phyloP scores from a whole-genome alignment of 495 filamentous ascomycete genomes.

The Evernia prunastri region DNA sequence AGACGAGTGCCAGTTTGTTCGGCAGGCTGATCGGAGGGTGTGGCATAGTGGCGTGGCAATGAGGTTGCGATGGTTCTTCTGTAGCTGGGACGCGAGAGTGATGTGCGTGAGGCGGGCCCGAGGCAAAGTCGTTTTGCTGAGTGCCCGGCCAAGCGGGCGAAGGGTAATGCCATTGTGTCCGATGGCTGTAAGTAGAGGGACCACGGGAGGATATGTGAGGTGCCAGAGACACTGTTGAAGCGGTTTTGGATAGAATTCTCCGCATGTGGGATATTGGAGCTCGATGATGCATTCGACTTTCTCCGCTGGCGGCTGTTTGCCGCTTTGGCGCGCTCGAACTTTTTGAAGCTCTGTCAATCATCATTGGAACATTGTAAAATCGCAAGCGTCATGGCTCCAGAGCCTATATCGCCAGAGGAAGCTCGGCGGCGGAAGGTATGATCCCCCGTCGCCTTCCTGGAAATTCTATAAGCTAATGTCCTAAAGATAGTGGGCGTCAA shows the following conservation, averaged over 20 bases:
- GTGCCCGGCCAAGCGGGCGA: slow-evolving; percentile 57
- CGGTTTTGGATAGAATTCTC: background rate
- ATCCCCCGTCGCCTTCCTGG: slow-evolving; percentile 22
- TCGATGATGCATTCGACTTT: slow-evolving; percentile 18
- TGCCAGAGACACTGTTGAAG: background rate
- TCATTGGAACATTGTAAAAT: slow-evolving; percentile 11
- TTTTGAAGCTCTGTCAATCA: slow-evolving; percentile 11
- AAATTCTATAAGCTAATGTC: background rate
- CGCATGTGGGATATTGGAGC: slow-evolving; percentile 3
- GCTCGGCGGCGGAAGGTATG: slow-evolving; percentile 45
- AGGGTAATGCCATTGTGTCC: slow-evolving; percentile 56
- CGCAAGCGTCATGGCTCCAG: slow-evolving; percentile 43
- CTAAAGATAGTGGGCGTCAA: slow-evolving; percentile 75
- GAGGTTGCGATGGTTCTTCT: slow-evolving; percentile 68
- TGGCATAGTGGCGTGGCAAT: slow-evolving; percentile 55
- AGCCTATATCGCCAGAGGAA: slow-evolving; percentile 44
- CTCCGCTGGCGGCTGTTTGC: slow-evolving; percentile 8
- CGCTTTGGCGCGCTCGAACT: slow-evolving; percentile 8
- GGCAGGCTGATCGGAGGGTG: slow-evolving; percentile 35
- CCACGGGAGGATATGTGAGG: background rate
- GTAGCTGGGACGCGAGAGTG: slow-evolving; percentile 33
- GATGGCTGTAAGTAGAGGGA: slow-evolving; percentile 18
- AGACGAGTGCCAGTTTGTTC: slow-evolving; percentile 55
- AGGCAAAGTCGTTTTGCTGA: slow-evolving; percentile 59
- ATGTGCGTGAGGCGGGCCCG: slow-evolving; percentile 39